Conservation (phyloP, 169 alveolate species). For the Cryptosporidium andersoni region DNA sequence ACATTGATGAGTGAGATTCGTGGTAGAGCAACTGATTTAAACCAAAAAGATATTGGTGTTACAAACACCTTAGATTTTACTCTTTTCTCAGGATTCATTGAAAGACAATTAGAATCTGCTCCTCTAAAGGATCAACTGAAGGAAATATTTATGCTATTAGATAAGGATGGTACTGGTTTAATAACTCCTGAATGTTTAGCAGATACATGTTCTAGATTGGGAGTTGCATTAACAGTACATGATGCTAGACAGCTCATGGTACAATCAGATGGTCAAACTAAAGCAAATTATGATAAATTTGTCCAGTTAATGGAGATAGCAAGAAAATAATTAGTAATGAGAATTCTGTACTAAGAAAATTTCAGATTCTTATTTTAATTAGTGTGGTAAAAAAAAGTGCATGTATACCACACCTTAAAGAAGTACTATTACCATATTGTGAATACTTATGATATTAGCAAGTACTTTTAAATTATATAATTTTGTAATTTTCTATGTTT, state of each 20-base stretch:
- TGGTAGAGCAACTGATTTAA: slow-evolving; percentile 58
- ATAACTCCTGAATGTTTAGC: slow-evolving; percentile 60
- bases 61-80: slow-evolving; percentile 57
- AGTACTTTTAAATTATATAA: neutral
- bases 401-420: slow-evolving; percentile 18
- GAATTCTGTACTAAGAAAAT: neutral
- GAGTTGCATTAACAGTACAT: slow-evolving; percentile 64
- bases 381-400: slow-evolving; percentile 39
- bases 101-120: slow-evolving; percentile 65
- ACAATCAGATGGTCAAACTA: slow-evolving; percentile 70
- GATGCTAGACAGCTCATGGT: slow-evolving; percentile 72
- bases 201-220: slow-evolving; percentile 56
- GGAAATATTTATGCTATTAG: slow-evolving; percentile 50
- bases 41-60: slow-evolving; percentile 35
- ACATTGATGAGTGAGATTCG: slow-evolving; percentile 35
- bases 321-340: slow-evolving; percentile 1
- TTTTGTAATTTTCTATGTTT: neutral
- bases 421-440: no score
- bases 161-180: slow-evolving; percentile 38
- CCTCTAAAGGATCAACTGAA: slow-evolving; percentile 58
- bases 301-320: slow-evolving; percentile 58
- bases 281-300: slow-evolving; percentile 63
- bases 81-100: slow-evolving; percentile 58
- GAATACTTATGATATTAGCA: no score
- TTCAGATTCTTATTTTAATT: neutral